Percentiles rank a stretch among this genome's conserved stretches.
These are phyloP conservation scores for Phytomonas sp. DNA, from an alignment of 208 protist species.

Conservation along the genomic window DNA sequence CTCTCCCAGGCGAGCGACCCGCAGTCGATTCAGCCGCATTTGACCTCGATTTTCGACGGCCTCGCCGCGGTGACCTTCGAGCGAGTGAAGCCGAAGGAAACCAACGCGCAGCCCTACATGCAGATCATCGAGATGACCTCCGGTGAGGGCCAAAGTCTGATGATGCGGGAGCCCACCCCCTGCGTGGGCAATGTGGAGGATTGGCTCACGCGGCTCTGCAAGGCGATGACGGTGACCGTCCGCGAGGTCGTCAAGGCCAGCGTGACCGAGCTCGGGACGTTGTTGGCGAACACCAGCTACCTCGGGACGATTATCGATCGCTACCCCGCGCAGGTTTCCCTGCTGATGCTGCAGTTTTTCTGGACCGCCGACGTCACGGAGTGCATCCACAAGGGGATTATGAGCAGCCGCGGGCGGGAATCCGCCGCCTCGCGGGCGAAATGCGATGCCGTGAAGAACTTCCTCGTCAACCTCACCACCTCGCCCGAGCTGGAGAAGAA, in stretches of 20 bases:
- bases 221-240: slow-evolving; percentile 88
- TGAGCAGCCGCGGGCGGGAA: slow-evolving; percentile 71
- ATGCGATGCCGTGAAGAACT: slow-evolving; percentile 88
- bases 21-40: slow-evolving; percentile 90
- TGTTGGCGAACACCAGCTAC: slow-evolving; percentile 79
- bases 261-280: slow-evolving; percentile 78
- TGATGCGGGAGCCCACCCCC: slow-evolving; percentile 82
- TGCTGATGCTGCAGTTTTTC: slow-evolving; percentile 95
- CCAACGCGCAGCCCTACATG: slow-evolving; percentile 81
- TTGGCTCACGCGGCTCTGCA: slow-evolving; percentile 90
- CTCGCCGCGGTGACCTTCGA: slow-evolving; percentile 88
- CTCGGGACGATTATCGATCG: slow-evolving; percentile 89
- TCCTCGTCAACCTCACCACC: slow-evolving; percentile 86
- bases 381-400: slow-evolving; percentile 82
- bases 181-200: slow-evolving; percentile 92
- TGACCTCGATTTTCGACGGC: slow-evolving; percentile 92
- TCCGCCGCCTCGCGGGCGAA: slow-evolving; percentile 65
- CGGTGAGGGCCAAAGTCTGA: slow-evolving; percentile 82
- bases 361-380: slow-evolving; percentile 94
- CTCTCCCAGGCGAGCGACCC: slow-evolving; percentile 93
- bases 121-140: slow-evolving; percentile 90
- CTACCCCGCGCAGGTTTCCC: slow-evolving; percentile 93
- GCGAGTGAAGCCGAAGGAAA: slow-evolving; percentile 86
- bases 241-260: slow-evolving; percentile 85
- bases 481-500: slow-evolving; percentile 82